A percentile compares a stretch with the other conserved stretches of the same genome.
These are phyloP conservation scores for Tripterygium wilfordii DNA, from an alignment of 177 flowering plant species.

Conservation along the genomic window DNA sequence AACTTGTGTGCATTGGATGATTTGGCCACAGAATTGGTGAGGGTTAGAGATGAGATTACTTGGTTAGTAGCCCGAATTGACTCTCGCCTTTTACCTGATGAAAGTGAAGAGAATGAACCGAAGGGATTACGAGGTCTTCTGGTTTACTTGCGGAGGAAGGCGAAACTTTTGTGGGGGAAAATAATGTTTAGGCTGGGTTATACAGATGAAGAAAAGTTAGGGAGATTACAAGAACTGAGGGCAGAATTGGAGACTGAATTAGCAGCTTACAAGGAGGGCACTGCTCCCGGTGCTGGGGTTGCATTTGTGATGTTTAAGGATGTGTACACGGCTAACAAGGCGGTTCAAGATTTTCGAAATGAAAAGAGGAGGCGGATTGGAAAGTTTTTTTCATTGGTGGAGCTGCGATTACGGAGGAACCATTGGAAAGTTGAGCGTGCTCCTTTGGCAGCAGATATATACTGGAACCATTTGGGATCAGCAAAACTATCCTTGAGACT, in stretches of 20 bases:
- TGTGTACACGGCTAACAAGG: conserved; percentile 89
- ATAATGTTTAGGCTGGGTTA: conserved; percentile 41
- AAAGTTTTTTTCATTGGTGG: conserved; percentile 77
- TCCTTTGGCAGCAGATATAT: conserved; percentile 85
- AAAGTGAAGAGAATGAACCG: conserved; percentile 27
- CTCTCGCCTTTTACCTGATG: conserved; percentile 38
- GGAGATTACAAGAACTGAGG: conserved; percentile 67
- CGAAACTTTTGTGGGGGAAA: conserved; percentile 34
- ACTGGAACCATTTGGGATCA: conserved; percentile 93
- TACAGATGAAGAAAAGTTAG: conserved; percentile 73
- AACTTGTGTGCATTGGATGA: conserved; percentile 92
- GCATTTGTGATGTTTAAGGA: conserved; percentile 97
- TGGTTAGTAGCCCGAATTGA: conserved; percentile 78
- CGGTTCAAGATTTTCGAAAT: conserved; percentile 76
- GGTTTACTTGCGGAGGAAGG: conserved; percentile 28
- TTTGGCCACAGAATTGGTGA: conserved; percentile 62
- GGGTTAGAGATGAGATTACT: conserved; percentile 73
- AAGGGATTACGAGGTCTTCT: conserved; percentile 29
- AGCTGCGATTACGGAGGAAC: conserved; percentile 78
- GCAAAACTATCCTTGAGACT: conserved; percentile 59
- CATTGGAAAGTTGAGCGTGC: conserved; percentile 97
- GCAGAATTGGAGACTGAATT: conserved; percentile 72
- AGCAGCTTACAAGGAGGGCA: conserved; percentile 71
- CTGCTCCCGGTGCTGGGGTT: conserved; percentile 85
- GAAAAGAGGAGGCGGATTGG: conserved; percentile 82